Percentiles rank a stretch among this genome's conserved stretches.
These are phyloP conservation scores for Paecilomyces variotii DNA, from an alignment of 2,329 filamentous ascomycete species.

Conservation along the genomic window DNA sequence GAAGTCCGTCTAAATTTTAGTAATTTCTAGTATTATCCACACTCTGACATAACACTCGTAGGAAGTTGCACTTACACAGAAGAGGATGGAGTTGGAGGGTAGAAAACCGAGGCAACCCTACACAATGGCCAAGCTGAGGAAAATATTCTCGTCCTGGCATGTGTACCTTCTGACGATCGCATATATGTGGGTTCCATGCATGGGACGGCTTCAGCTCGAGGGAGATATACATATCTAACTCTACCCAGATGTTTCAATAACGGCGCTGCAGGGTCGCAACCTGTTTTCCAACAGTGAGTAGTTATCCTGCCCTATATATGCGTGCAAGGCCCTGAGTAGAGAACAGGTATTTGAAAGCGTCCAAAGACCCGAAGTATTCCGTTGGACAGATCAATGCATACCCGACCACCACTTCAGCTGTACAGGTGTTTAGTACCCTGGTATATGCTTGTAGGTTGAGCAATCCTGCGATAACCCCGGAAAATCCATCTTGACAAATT, in stretches of 20 bases:
- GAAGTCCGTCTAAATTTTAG: background rate
- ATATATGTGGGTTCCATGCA: slow-evolving; percentile 41
- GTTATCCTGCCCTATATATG: background rate
- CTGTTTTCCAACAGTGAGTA: slow-evolving; percentile 46
- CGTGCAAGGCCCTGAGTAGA: background rate
- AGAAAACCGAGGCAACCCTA: slow-evolving; percentile 38
- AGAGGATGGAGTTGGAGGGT: slow-evolving; percentile 45
- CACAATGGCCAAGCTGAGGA: slow-evolving; percentile 46
- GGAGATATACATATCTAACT: background rate
- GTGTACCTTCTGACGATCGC: slow-evolving; percentile 52
- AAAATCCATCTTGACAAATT: background rate
- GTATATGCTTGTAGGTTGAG: slow-evolving; percentile 46
- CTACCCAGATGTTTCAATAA: slow-evolving; percentile 52
- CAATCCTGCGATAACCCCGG: background rate
- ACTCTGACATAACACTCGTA: slow-evolving; percentile 5
- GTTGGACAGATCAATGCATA: slow-evolving; percentile 44
- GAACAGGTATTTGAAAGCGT: slow-evolving; percentile 29
- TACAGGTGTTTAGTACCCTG: slow-evolving; percentile 52
- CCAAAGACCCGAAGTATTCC: slow-evolving; percentile 37
- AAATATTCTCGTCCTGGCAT: slow-evolving; percentile 58
- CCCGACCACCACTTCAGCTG: slow-evolving; percentile 51
- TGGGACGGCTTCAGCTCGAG: background rate
- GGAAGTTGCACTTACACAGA: slow-evolving; percentile 40
- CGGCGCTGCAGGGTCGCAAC: slow-evolving; percentile 42
- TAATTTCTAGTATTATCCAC: background rate